Base-by-base conservation (phyloP, 805 yeast species). In the Saturnispora kantuleensis region DNA sequence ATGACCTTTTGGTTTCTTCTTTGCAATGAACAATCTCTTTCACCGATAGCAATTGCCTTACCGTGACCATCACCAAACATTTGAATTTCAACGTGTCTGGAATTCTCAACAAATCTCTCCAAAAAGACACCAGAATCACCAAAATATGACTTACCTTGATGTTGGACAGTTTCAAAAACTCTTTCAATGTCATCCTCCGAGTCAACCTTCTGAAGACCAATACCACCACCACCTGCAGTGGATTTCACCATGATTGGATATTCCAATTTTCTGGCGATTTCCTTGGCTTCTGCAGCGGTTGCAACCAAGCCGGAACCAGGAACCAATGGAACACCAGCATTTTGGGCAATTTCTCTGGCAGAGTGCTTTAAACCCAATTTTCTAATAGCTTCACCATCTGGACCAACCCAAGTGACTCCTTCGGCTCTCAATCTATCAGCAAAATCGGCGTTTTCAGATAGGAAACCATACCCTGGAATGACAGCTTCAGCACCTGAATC, bases 141-240 rank as follows among this genome's bases (percentile, higher is more conserved):
- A 58, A 90, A 90, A 61, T 86, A 90, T 0, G 95, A 76, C 59
- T 79, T 73, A 52, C 97, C 98, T 66, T 88, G 96, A 65, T 88
- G 96, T 59, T 86, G 82, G 37, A 93, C 97, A 9, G 95, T 81
- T 56, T 77, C 84, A 65, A 87, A 90, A 11, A 89, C 94, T 50
- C 83, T 68, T 65, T 79, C 85, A 51, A 93, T 79, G 48, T 93
- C 97, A 15, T 63, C 78, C 53, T 76, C 84, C 31, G 79, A 73
- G 57, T 89, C 96, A 47, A 89, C 97, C 60, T 88, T 84, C 64
- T 90, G 97, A 54, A 90, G 69, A 52, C 98, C 98, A 58, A 90
- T 90, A 66, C 98, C 98, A 65, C 98, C 98, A 58, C 98, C 98
- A 61, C 98, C 98, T 21, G 97, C 97, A 49, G 98, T 93, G 21